Evolutionary conservation across 2,329 filamentous ascomycete species (phyloP), one percentile per base, ranked within the genome.

Genomic region (Immersiporthe knoxdaviesiana): DNA sequence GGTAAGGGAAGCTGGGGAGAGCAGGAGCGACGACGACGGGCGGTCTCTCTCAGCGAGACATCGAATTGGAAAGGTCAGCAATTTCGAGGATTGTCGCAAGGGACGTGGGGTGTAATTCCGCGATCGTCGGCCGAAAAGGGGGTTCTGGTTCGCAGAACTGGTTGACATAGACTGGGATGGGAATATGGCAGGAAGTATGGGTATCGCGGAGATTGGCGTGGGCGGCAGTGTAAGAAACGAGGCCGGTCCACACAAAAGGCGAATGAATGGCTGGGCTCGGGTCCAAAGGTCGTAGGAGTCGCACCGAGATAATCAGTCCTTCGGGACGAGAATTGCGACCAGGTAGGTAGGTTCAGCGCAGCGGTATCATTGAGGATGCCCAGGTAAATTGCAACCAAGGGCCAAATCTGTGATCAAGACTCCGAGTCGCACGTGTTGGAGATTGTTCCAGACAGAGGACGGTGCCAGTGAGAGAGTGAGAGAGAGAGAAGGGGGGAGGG

Each of bases 141-240:
- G 63, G 64, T 30, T 63, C 27, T 63, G 61, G 12, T 47, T 62
- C 64, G 68, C 63, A 56, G 64, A 67, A 59, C 32, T 56, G 32
- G 63, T 64, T 69, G 67, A 62, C 69, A 61, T 67, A 67, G 54
- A 64, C 56, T 69, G 69, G 60, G 65, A 70, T 37, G 65, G 63
- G 47, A 68, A 62, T 63, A 60, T 63, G 62, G 66, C 27, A 63
- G 35, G n/a, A 60, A 64, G 64, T 70, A 68, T 70, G 65, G 68
- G 68, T 60, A 64, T 66, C 54, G 65, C 65, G 65, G 65, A 66
- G 56, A 66, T 66, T 66, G 65, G 65, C 65, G 24, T 66, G 54
- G 39, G 56, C 41, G 56, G 64, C 52, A 66, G 52, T 39, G 54
- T 58, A 30, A 41, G 64, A 41, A 39, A 59, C 37, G 37, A 60